Percentiles rank a stretch among this genome's conserved stretches.
These are phyloP conservation scores for Eucalyptus curtisii DNA, from an alignment of 345 rosid species.

Conservation along the genomic window DNA sequence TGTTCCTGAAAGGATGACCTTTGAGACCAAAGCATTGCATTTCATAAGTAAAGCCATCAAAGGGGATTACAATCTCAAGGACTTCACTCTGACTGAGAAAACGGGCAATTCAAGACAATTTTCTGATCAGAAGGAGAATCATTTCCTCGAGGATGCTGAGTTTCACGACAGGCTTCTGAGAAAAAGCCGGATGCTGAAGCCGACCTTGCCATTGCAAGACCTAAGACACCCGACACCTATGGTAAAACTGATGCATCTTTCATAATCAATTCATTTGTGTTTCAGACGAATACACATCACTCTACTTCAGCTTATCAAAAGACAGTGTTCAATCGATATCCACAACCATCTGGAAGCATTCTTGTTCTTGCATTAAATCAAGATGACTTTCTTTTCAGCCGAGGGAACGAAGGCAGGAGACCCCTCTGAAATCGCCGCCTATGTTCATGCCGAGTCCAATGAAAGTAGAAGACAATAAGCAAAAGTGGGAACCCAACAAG, in stretches of 20 bases:
- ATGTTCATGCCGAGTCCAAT: conserved; percentile 40
- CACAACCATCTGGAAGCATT: not conserved
- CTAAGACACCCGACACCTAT: conserved; percentile 54
- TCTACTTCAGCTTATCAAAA: not conserved
- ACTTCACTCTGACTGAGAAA: conserved; percentile 40
- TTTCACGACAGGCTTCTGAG: conserved; percentile 29
- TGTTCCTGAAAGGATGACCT: conserved; percentile 27
- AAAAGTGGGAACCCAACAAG: conserved; percentile 74
- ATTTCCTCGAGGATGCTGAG: conserved; percentile 20
- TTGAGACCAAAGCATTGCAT: conserved; percentile 79
- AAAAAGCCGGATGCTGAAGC: conserved; percentile 32
- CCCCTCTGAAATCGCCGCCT: conserved; percentile 30
- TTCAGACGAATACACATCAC: not conserved
- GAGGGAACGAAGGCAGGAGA: conserved; percentile 41
- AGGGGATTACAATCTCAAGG: conserved; percentile 45
- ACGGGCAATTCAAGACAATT: conserved; percentile 7
- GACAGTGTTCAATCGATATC: not conserved
- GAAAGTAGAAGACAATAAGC: conserved; percentile 45
- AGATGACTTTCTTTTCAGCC: conserved; percentile 19
- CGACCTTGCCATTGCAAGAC: conserved; percentile 66
- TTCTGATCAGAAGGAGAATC: conserved; percentile 35
- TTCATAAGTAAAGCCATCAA: conserved; percentile 88
- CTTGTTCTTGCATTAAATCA: not conserved
- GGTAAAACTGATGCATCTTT: conserved; percentile 12
- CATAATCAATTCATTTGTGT: not conserved